Percentiles rank a stretch among this genome's conserved stretches.
Conservation (phyloP, 345 rosid genomes). For the Arabidopsis thaliana region DNA sequence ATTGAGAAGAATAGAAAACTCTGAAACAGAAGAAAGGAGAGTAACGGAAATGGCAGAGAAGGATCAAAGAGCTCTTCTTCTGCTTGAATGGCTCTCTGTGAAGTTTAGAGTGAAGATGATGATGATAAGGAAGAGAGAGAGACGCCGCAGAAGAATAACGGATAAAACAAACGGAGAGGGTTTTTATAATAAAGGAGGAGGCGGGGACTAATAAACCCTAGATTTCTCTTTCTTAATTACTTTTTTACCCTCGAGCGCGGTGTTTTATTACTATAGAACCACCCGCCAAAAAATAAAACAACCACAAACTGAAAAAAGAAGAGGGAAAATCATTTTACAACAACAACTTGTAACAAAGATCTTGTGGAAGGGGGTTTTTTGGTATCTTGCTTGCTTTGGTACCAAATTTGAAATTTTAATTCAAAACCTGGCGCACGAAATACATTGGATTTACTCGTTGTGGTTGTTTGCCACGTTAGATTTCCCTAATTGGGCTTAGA, state of each 20-base stretch:
- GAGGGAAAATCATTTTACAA: conserved; percentile 29
- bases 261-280: conserved; percentile 21
- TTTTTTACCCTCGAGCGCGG: conserved; percentile 34
- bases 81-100: conserved; percentile 17
- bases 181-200: conserved; percentile 37
- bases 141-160: conserved; percentile 45
- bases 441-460: background rate
- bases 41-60: background rate
- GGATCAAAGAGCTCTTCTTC: background rate
- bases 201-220: conserved; percentile 46
- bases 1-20: background rate
- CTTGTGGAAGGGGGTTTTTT: background rate
- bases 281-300: conserved; percentile 42
- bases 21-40: background rate
- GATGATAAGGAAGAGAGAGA: conserved; percentile 42
- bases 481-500: conserved; percentile 15
- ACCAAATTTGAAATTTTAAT: conserved; percentile 30
- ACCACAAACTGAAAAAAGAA: conserved; percentile 2
- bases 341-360: background rate
- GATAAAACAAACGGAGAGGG: conserved; percentile 45
- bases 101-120: conserved; percentile 6
- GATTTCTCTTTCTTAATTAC: conserved; percentile 20
- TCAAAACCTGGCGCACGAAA: conserved; percentile 22
- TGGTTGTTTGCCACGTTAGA: conserved; percentile 5
- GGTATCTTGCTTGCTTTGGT: conserved; percentile 30